Base-by-base conservation (phyloP, 148 eudicot genomes). In the Gaultheria prostrata region DNA sequence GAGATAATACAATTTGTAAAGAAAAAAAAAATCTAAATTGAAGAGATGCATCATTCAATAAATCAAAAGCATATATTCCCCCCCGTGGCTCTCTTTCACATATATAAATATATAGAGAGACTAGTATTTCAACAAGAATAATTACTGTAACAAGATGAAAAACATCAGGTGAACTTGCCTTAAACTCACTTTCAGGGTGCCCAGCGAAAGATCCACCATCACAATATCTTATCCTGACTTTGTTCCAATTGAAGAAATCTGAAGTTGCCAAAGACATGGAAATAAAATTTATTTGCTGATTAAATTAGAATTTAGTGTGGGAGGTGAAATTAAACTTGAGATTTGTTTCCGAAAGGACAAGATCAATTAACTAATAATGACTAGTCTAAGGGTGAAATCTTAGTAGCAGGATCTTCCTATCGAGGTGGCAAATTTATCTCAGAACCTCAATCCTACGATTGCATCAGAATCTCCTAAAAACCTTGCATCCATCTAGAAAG, bases 191-290 rank as follows among this genome's bases (percentile, higher is more conserved):
- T 78, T 89, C 92, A 78, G 93, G 91, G 85, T 84, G 89, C 39
- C 99, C 97, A 74, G 98, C 88, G 84, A 94, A 92, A 76, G 99
- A 96, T 83, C 93, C 94, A 81, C 99, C 99, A 87, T 96, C 99
- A 88, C 99, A 96, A 83, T 96, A 96, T 35, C 98, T 91, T 85
- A 96, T 87, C 86, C 93, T 96, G 71, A 96, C 98, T 89, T 88
- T 92, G 85, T 94, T 96, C 98, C 99, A 96, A 90, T 90, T 93
- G 89, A 90, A 96, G 88, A 96, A 96, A 91, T 94, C 98, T 95
- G 85, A 80, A 85, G 86, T 72, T 46, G 17, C 53, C 78, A 76
- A 81, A 81, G 45, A 77, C 17, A 46, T 76, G 69, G 11, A 43
- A 46, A 13, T 75, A 46, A 75, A 46, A 74, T 2, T 74, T 33